Base-by-base conservation (phyloP, 202 grass and related monocot species). In the Tripidium arundinaceum region DNA sequence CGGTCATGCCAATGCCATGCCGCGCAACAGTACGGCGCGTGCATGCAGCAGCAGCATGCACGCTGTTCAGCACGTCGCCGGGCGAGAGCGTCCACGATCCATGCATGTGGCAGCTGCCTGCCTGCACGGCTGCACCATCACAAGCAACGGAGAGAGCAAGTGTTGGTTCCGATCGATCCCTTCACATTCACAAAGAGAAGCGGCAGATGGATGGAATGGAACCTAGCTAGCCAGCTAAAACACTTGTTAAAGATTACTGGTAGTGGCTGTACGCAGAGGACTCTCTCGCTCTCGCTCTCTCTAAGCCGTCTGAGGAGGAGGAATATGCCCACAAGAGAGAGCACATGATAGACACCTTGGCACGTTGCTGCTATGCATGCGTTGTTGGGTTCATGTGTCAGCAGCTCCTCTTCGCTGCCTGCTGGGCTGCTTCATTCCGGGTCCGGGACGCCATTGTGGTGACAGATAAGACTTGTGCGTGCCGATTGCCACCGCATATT, bases 291-390 rank as follows among this genome's bases (percentile, higher is more conserved):
- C n/a, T n/a, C n/a, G n/a, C n/a, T n/a, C n/a, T n/a, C n/a, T n/a
- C n/a, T n/a, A n/a, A n/a, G n/a, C n/a, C n/a, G n/a, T n/a, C n/a
- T n/a, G n/a, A 76, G 78, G 83, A 82, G 19, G 21, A 77, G 83
- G 78, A 85, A 89, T 82, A 82, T 78, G 61, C 78, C 78, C 77
- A 76, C 76, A 42, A 40, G 38, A 21, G 57, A 72, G 70, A 68
- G 66, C 82, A 66, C 87, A 84, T 80, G 81, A 65, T 34, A 11
- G 81, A 88, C 81, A 84, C 55, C 72, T 73, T 72, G 87, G 87
- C 83, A 85, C 66, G 73, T 81, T 84, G 38, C 43, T 55, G 52
- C 50, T n/a, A 21, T 18, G 5, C 47, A n/a, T 12, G 47, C 18
- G 11, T 19, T 40, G 85, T 47, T 39, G 64, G 34, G 64, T 10